Evolutionary conservation across 176 grass and related monocot species (phyloP), one percentile per base, ranked within the genome.

Genomic region (maize (Zea mays)): DNA sequence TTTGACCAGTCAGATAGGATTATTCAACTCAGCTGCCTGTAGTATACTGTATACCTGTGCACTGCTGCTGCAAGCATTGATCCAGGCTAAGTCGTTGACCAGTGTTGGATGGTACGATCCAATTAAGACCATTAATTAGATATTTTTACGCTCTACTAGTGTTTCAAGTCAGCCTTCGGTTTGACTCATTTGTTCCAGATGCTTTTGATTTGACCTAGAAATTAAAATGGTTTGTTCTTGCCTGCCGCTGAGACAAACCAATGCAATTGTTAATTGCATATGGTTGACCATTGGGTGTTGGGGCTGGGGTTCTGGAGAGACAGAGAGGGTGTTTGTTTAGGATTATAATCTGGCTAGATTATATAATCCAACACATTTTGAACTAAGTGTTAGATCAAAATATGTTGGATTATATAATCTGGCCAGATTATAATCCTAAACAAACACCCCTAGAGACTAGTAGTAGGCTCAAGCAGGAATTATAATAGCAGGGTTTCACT

Each of bases 1-100:
- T 87, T 83, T 87, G 85, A 87, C 85, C 80, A 49, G 60, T 77
- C 45, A 49, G 45, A 65, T 19, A 76, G 47, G 7, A 78, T 39
- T 39, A 39, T 43, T 37, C 85, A 49, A 59, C 34, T 45, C 6
- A 4, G 17, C 47, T 63, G 69, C 54, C 70, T 50, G 46, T 14
- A 36, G 35, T 27, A 27, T 27, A 27, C 27, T 1, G 35, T 27
- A 27, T 27, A 27, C 27, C 27, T 27, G 27, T 27, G 27, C 16
- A 8, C 5, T 70, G 65, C 65, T 48, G 17, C 34, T 64, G 10
- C 62, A 64, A 38, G 35, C 66, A 77, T 71, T 81, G 61, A 55
- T n/a, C 46, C 48, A 72, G 21, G 51, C 3, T 51, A 74, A 43
- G 68, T 68, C 43, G 74, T 87, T 73, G 82, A 66, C 79, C 38